Evolutionary conservation across 495 filamentous ascomycete species (phyloP), one percentile per base, ranked within the genome.

Genomic region (Penicillium mononematosum): DNA sequence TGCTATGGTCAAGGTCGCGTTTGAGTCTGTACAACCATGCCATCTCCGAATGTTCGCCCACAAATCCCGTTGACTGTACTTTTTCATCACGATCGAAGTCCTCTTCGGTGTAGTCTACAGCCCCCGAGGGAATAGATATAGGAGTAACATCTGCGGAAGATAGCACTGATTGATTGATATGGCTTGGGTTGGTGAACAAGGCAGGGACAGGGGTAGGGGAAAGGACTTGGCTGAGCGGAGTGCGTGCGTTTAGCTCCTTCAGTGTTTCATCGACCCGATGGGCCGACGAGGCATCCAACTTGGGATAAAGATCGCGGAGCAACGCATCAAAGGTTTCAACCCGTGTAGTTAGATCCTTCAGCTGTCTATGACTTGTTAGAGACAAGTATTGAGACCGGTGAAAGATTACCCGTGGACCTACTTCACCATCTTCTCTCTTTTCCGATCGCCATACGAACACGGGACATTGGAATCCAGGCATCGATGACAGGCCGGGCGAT

Each of bases 11-110:
- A 19, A 78, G 66, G 10, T 69, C 62, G 45, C 69, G 68, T 59
- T 75, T 73, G 46, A 78, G 63, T 63, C 73, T 68, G 65, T 82
- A 81, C 36, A 87, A 70, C 85, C 85, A 88, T 45, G 75, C 72
- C 20, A 85, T 71, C 50, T 85, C 83, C 4, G 84, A 87, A 48
- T 81, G 83, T 56, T 84, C 85, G 29, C 85, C 85, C 44, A 87
- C 70, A 63, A 82, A 87, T 0, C 85, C 85, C 46, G 78, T 82
- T 0, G 77, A 71, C 42, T 75, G 74, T 25, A 75, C 67, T 39
- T 72, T 73, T 49, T 80, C 76, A 59, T 75, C 80, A 19, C 75
- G 76, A 59, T 83, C 82, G 42, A 80, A 78, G 50, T 88, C 85
- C 64, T 87, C 81, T 39, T 80, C 70, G 48, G 83, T 78, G 32